These are phyloP conservation scores for Davidsoniella australis DNA, from an alignment of 2,329 filamentous ascomycete genomes.

Conservation along the genomic window DNA sequence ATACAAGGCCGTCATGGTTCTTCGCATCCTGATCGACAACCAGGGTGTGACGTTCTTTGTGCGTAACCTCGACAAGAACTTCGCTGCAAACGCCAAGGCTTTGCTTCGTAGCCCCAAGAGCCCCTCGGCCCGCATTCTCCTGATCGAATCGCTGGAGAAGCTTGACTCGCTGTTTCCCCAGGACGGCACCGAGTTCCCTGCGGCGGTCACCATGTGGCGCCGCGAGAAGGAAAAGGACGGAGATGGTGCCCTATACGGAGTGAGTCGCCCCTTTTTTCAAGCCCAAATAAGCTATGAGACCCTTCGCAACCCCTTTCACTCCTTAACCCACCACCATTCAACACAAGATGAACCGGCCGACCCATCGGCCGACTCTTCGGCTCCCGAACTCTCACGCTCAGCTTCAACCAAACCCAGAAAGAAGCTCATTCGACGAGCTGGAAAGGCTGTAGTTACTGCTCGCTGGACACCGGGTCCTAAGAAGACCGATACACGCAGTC, in stretches of 20 bases:
- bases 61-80: constrained; percentile 74
- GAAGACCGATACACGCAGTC: too few relatives aligned
- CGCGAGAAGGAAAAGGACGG: constrained; percentile 60
- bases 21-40: constrained; percentile 83
- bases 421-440: not conserved
- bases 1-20: constrained; percentile 92
- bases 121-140: constrained; percentile 62
- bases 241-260: constrained; percentile 28
- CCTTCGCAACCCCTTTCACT: not conserved
- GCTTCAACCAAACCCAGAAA: not conserved
- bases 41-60: constrained; percentile 71
- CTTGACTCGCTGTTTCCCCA: constrained; percentile 35
- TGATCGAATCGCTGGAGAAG: constrained; percentile 70
- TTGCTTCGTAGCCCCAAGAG: constrained; percentile 56
- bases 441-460: too few relatives aligned
- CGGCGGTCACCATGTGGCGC: constrained; percentile 60
- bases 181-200: constrained; percentile 6
- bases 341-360: not conserved
- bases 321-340: not conserved
- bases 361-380: not conserved
- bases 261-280: constrained; percentile 20
- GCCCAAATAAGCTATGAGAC: not conserved
- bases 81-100: constrained; percentile 58
- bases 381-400: not conserved
- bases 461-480: too few relatives aligned